These are phyloP conservation scores for Plasmodium berghei DNA, from an alignment of 169 alveolate genomes.

Conservation along the genomic window DNA sequence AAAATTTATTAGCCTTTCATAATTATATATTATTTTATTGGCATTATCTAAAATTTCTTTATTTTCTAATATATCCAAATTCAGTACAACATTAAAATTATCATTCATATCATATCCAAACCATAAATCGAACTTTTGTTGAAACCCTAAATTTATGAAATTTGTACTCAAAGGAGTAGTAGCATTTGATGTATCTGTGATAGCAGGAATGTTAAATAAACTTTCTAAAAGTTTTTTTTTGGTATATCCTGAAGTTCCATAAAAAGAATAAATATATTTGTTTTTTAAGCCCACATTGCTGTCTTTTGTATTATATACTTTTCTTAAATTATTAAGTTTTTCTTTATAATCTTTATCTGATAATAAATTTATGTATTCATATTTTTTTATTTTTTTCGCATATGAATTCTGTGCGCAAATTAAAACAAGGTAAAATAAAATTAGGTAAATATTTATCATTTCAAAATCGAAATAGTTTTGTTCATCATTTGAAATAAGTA, in stretches of 20 bases:
- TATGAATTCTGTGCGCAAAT: slow-evolving; percentile 32
- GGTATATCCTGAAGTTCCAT: slow-evolving; percentile 47
- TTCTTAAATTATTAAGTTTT: slow-evolving; percentile 20
- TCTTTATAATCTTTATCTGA: slow-evolving; percentile 33
- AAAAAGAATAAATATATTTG: slow-evolving; percentile 39
- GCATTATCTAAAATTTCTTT: slow-evolving; percentile 18
- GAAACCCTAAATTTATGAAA: slow-evolving; percentile 37
- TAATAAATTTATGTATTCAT: slow-evolving; percentile 63
- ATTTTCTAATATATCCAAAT: slow-evolving; percentile 51
- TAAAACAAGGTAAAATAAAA: slow-evolving; percentile 13
- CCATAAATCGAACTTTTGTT: slow-evolving; percentile 60
- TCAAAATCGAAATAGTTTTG: slow-evolving; percentile 10
- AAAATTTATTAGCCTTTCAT: slow-evolving; percentile 20
- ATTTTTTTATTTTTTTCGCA: slow-evolving; percentile 29
- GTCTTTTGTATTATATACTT: slow-evolving; percentile 4
- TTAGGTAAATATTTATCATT: slow-evolving; percentile 29
- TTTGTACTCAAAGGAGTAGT: not conserved
- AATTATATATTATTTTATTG: slow-evolving; percentile 20
- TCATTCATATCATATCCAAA: slow-evolving; percentile 35
- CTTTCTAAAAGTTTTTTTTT: slow-evolving; percentile 36
- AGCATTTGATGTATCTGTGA: too few relatives aligned
- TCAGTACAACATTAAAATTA: slow-evolving; percentile 43
- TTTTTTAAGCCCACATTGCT: slow-evolving; percentile 4
- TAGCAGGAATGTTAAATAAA: slow-evolving; percentile 19
- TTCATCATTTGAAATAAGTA: slow-evolving; percentile 1